Conservation (phyloP, 768 basidiomycete genomes). For the Rhodotorula sphaerocarpa region DNA sequence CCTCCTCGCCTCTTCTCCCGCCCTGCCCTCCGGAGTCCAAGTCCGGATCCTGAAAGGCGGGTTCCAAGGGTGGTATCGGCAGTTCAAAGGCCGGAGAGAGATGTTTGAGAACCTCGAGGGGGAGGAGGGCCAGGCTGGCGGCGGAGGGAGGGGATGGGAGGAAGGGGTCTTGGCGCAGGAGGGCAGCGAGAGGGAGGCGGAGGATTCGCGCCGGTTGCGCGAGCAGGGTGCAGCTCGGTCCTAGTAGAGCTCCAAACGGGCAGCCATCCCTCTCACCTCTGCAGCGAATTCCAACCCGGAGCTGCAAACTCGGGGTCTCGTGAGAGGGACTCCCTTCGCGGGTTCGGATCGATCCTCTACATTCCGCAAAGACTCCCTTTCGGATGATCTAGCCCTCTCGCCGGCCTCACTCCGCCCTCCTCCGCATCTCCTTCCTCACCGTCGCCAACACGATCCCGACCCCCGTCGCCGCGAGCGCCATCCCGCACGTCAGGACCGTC, state of each 20-base stretch:
- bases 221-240: no score
- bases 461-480: not conserved
- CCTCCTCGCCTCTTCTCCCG: not conserved
- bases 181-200: slow-evolving; percentile 13
- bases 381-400: no score
- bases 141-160: slow-evolving; percentile 7
- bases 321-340: no score
- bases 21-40: not conserved
- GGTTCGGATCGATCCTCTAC: no score
- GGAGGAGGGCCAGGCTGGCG: not conserved
- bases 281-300: no score
- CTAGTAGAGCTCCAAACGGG: no score
- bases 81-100: slow-evolving; percentile 9
- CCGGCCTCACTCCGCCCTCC: slow-evolving; percentile 9
- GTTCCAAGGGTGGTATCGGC: slow-evolving; percentile 13
- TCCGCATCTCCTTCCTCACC: slow-evolving; percentile 5
- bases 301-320: no score
- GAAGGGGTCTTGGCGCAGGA: slow-evolving; percentile 10
- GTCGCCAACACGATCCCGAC: slow-evolving; percentile 8
- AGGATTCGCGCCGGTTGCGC: slow-evolving; percentile 20
- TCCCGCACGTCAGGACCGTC: slow-evolving; percentile 11
- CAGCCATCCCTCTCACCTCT: no score
- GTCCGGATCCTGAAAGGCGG: slow-evolving; percentile 21
- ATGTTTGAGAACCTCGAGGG: slow-evolving; percentile 13
- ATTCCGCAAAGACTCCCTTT: no score